Evolutionary conservation across 208 protist species (phyloP).

Genomic region (Trypanosoma theileri): DNA sequence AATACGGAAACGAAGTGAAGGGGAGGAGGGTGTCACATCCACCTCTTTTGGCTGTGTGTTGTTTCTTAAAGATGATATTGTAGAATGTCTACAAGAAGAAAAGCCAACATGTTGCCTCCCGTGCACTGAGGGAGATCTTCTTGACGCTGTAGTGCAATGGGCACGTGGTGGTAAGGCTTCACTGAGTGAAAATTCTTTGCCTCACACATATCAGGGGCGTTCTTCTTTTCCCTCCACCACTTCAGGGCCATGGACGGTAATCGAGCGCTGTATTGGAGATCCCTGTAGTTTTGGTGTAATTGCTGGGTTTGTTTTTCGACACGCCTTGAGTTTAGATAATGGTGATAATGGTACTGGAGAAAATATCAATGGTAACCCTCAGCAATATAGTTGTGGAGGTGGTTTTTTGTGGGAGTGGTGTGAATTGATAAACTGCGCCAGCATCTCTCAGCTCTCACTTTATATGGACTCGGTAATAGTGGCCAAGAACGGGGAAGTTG

Average conservation of each 20-base stretch:
- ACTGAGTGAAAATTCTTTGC: background rate
- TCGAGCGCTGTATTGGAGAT: conserved; percentile 25
- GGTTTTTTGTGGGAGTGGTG: conserved; percentile 27
- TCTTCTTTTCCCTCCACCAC: conserved; percentile 6
- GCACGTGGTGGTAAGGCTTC: conserved; percentile 10
- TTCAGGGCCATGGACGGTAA: conserved; percentile 12
- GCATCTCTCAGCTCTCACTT: conserved; percentile 23
- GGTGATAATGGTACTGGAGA: background rate
- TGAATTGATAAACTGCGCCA: conserved; percentile 25
- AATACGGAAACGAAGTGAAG: background rate
- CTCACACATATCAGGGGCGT: background rate
- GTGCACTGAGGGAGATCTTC: conserved; percentile 13
- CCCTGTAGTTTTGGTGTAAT: conserved; percentile 37
- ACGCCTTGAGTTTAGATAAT: background rate
- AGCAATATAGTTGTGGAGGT: background rate
- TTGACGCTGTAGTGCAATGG: conserved; percentile 15
- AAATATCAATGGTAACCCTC: background rate
- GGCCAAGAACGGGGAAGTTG: background rate
- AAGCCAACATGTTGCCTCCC: background rate
- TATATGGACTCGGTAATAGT: conserved; percentile 16
- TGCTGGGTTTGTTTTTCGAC: conserved; percentile 27
- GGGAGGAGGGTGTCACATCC: background rate
- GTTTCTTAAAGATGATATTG: conserved; percentile 27
- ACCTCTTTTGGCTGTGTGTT: conserved; percentile 23
- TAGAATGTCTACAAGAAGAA: conserved; percentile 1